Evolutionary conservation across 1,284 basidiomycete species (phyloP), one percentile per base, ranked within the genome.

Genomic region (Volvariella surrecta): DNA sequence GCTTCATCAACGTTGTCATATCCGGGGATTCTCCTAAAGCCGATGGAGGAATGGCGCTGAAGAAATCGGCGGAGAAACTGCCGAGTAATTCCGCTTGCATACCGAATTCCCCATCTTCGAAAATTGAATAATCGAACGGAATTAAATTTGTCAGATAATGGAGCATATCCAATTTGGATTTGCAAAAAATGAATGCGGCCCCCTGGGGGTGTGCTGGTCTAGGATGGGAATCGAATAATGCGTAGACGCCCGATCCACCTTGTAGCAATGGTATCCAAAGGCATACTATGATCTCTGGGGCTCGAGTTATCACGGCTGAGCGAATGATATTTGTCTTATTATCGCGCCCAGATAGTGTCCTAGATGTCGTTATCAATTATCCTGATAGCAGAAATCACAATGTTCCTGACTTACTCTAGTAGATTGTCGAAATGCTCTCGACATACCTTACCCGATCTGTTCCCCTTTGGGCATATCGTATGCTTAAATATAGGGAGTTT

Each of bases 141-240:
- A 84, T 59, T 17, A 80, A 66, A 0, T 64, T 54, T 10, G 64
- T 57, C 37, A 85, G 63, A 45, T 73, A 70, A 10, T 50, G 47
- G 1, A 71, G 70, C 0, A 70, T 61, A 2, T 53, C 53, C 8
- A 67, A 59, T 4, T 70, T 46, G 11, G 68, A 73, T 3, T 58
- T 56, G 46, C 62, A 62, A 48, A 82, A 62, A 32, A 71, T 69
- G 45, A 82, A 66, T 0, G 73, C 78, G 2, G 80, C 71, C 8
- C 79, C 79, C 21, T 64, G 50, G 0, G 74, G 74, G 51, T 82
- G 71, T n/a, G 64, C 63, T 0, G 69, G 65, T n/a, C 79, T 70
- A n/a, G 75, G 64, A 52, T 82, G 82, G 1, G 78, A 77, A 56
- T 84, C 80, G 48, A 82, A 82, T 35, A 82, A 59, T 38, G 74